Percentiles rank a stretch among this genome's conserved stretches.
Evolutionary conservation across 1,139 yeast genomes (phyloP).

Genomic region (Blastobotrys buckinghamii): DNA sequence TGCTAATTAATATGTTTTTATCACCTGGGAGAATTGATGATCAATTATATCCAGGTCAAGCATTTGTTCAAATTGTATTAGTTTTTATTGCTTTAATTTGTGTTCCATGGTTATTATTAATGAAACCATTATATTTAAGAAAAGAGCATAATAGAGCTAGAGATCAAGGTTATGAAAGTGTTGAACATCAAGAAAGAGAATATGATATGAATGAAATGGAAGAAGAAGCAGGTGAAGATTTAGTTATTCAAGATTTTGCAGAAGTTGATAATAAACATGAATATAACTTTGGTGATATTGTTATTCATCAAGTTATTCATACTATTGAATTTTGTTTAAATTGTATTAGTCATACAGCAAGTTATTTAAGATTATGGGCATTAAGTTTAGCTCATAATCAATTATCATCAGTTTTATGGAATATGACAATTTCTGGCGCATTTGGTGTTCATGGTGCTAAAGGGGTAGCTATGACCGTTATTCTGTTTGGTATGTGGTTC

Average conservation of each 20-base stretch:
- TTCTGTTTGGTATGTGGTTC: constrained; percentile 93
- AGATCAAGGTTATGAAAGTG: constrained; percentile 13
- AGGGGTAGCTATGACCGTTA: constrained; percentile 70
- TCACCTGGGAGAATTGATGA: constrained; percentile 89
- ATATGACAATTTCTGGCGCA: constrained; percentile 85
- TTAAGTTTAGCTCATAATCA: constrained; percentile 96
- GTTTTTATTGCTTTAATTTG: constrained; percentile 75
- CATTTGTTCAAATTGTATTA: constrained; percentile 65
- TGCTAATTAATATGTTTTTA: constrained; percentile 93
- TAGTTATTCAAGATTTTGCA: constrained; percentile 23
- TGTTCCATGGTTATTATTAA: constrained; percentile 87
- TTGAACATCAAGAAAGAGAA: constrained; percentile 12
- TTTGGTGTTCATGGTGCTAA: constrained; percentile 63
- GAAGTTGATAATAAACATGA: constrained; percentile 26
- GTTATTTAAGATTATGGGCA: constrained; percentile 95
- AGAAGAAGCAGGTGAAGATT: constrained; percentile 22
- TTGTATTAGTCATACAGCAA: constrained; percentile 97
- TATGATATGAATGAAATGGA: constrained; percentile 18
- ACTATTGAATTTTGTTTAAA: constrained; percentile 97
- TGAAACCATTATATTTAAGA: constrained; percentile 74
- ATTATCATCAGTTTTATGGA: constrained; percentile 89
- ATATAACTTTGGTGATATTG: constrained; percentile 71
- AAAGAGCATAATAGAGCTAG: constrained; percentile 34
- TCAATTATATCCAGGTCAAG: constrained; percentile 78
- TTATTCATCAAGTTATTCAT: constrained; percentile 96